These are phyloP conservation scores for Ustilago shanxiensis DNA, from an alignment of 1,284 basidiomycete species.

Conservation along the genomic window DNA sequence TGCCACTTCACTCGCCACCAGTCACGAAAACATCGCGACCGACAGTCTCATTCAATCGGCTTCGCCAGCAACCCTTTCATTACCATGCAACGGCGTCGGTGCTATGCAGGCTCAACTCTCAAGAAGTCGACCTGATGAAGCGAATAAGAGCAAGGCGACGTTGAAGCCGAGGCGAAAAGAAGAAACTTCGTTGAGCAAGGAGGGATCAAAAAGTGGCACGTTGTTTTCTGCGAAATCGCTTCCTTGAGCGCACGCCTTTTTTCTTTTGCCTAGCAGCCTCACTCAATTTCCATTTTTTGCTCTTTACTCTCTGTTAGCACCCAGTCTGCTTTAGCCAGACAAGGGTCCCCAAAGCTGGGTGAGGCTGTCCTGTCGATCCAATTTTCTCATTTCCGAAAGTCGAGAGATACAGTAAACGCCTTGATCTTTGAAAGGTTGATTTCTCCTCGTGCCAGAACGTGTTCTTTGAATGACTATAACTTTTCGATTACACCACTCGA, in stretches of 20 bases:
- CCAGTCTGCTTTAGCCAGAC: background rate
- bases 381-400: conserved; percentile 5
- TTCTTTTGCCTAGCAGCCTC: background rate
- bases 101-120: background rate
- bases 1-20: background rate
- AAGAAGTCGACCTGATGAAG: too few species aligned
- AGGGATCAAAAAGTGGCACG: conserved; percentile 10
- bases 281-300: background rate
- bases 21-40: background rate
- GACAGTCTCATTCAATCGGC: background rate
- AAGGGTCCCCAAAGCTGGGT: background rate
- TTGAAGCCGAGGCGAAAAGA: background rate
- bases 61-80: background rate
- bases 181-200: conserved; percentile 6
- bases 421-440: background rate
- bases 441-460: conserved; percentile 37
- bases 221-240: background rate
- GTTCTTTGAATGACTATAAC: conserved; percentile 7
- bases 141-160: background rate
- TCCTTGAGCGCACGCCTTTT: conserved; percentile 8
- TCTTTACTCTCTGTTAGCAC: background rate
- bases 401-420: background rate
- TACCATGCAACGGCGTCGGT: background rate
- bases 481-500: background rate
- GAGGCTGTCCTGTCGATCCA: conserved; percentile 7